Evolutionary conservation across 768 basidiomycete species (phyloP).

Genomic region (Termitomyces sp.): DNA sequence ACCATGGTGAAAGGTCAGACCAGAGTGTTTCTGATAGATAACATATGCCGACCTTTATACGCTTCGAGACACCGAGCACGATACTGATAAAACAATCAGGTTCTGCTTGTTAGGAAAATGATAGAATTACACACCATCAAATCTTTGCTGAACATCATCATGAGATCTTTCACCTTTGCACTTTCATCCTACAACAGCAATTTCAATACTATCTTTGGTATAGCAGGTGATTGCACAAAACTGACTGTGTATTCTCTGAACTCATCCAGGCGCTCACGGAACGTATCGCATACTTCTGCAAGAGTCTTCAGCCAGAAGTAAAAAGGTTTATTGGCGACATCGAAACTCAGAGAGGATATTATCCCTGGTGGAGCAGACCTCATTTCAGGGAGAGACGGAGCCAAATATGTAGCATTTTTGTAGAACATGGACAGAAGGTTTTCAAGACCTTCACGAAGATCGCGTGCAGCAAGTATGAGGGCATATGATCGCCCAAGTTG

Average conservation of each 20-base stretch:
- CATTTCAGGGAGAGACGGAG: background rate
- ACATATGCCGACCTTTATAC: constrained; percentile 6
- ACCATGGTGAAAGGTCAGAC: background rate
- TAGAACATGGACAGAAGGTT: constrained; percentile 9
- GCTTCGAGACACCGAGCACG: constrained; percentile 9
- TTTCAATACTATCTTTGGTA: background rate
- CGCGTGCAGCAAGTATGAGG: constrained; percentile 13
- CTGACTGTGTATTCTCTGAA: constrained; percentile 19
- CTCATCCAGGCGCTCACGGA: constrained; percentile 14
- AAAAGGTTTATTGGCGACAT: background rate
- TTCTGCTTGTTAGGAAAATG: background rate
- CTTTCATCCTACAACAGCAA: background rate
- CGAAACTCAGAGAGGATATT: too few relatives aligned
- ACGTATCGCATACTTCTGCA: constrained; percentile 7
- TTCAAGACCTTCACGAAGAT: constrained; percentile 12
- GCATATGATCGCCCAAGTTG: constrained; percentile 17
- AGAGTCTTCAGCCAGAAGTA: constrained; percentile 5
- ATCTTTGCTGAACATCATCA: constrained; percentile 8
- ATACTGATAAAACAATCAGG: constrained; percentile 4
- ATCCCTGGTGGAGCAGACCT: too few relatives aligned
- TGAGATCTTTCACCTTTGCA: constrained; percentile 9
- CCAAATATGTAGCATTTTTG: constrained; percentile 8
- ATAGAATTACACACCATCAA: constrained; percentile 7
- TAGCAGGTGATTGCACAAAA: background rate
- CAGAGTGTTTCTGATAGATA: too few relatives aligned